Evolutionary conservation across 441 rosid genomes (phyloP).

Genomic region (Isatis lusitanica): DNA sequence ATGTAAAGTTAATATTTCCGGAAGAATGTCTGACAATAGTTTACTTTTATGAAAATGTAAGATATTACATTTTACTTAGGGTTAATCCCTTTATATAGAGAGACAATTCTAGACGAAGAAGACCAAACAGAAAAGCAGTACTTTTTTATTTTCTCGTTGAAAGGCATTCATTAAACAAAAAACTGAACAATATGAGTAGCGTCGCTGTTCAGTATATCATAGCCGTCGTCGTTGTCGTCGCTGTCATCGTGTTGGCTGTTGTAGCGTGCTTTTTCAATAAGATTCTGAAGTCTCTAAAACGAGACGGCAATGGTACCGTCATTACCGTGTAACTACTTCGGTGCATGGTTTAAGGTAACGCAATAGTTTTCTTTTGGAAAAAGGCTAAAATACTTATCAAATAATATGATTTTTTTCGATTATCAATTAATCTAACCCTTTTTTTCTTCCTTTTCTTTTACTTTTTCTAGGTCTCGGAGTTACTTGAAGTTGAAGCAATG

Average conservation of each 20-base stretch:
- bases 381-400: background rate
- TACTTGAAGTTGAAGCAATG: background rate
- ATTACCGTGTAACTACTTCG: background rate
- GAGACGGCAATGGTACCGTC: too few relatives aligned
- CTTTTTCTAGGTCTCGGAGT: background rate
- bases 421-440: too few relatives aligned
- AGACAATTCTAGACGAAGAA: background rate
- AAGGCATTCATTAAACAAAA: background rate
- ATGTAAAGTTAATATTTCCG: background rate
- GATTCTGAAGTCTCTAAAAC: background rate
- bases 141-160: background rate
- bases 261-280: background rate
- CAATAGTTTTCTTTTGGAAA: background rate
- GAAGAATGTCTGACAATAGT: background rate
- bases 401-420: background rate
- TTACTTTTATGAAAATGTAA: background rate
- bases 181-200: background rate
- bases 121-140: background rate
- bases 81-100: background rate
- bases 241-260: background rate
- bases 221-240: background rate
- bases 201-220: background rate
- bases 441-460: too few relatives aligned
- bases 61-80: background rate
- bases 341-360: background rate